Base-by-base conservation (phyloP, 1,284 basidiomycete genomes). In the Entoloma clypeatum region DNA sequence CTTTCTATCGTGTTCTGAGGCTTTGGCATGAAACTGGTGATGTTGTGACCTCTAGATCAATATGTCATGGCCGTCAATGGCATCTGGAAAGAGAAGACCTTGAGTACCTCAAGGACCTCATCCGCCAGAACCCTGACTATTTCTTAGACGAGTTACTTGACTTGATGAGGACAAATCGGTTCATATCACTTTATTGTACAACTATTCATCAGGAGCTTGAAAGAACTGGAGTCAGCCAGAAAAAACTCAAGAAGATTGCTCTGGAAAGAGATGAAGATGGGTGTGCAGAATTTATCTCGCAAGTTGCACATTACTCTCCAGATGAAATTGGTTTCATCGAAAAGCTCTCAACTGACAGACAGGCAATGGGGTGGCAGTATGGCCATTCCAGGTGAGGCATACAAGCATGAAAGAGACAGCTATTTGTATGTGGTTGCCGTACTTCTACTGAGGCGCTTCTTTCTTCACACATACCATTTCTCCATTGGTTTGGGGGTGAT, bases 131-230 rank as follows among this genome's bases (percentile, higher is more conserved):
- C 21, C 56, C 58, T 25, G 50, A 57, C 38, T 60, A 44, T 34
- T 63, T 63, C 34, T 47, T 62, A 9, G 58, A 62, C 37, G 55
- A 63, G 41, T 53, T 63, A 1, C 47, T 48, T 3, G 21, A 47
- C 19, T 50, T 63, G 9, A 41, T 62, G 4, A 10, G 46, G 4
- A 48, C 40, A 8, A 62, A 61, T 36, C 42, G 51, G 4, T 61
- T 61, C 40, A 55, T 64, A n/a, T 54, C 55, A 21, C 53, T 55
- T 1, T 57, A 62, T 43, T 60, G 50, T 39, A 41, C 52, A 3
- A 59, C 58, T 5, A 53, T 63, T 28, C 46, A 49, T 34, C 39
- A 48, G 8, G 51, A 51, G 30, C 58, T 64, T 7, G 39, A 51
- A 37, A 41, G 46, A 8, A 40, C 46, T 38, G 47, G 41, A 25